phyloP scores from a whole-genome alignment of 805 yeast species.

The Teunomyces lycoperdinae region DNA sequence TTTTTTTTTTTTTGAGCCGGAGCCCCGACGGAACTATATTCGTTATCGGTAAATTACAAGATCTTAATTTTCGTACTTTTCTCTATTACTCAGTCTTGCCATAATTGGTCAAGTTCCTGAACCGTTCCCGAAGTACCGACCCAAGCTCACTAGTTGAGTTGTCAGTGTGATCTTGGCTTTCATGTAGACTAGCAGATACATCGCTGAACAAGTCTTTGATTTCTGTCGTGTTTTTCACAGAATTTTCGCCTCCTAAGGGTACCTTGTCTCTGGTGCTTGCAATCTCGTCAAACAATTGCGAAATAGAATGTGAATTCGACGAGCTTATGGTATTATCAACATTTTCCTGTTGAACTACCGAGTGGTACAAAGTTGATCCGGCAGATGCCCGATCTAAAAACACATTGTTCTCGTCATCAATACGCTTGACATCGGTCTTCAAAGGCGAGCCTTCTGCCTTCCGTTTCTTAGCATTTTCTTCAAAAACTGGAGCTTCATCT shows the following conservation, averaged over 20 bases:
- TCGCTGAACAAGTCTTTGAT: conserved; percentile 12
- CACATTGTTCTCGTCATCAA: conserved; percentile 30
- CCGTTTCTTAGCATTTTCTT: not conserved
- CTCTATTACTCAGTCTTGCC: conserved; percentile 3
- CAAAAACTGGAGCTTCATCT: not conserved
- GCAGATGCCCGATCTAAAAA: conserved; percentile 29
- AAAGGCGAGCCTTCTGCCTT: not conserved
- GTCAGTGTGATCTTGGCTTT: conserved; percentile 12
- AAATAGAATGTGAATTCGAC: conserved; percentile 27
- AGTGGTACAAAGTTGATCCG: conserved; percentile 33
- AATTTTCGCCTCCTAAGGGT: not conserved
- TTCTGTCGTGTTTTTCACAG: conserved; percentile 7
- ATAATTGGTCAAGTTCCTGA: conserved; percentile 17
- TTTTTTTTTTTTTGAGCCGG: not conserved
- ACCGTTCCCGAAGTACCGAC: conserved; percentile 19
- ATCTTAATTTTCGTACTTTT: not conserved
- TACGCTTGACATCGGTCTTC: not conserved
- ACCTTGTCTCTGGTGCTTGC: conserved; percentile 7
- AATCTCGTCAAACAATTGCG: conserved; percentile 33
- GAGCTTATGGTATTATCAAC: conserved; percentile 15
- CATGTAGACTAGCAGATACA: conserved; percentile 7
- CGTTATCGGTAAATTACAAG: not conserved
- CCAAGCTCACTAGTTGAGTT: conserved; percentile 23
- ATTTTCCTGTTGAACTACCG: conserved; percentile 14
- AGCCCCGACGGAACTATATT: not conserved